These are phyloP conservation scores for Tagetes patula DNA, from an alignment of 129 eudicot genomes.

Conservation along the genomic window DNA sequence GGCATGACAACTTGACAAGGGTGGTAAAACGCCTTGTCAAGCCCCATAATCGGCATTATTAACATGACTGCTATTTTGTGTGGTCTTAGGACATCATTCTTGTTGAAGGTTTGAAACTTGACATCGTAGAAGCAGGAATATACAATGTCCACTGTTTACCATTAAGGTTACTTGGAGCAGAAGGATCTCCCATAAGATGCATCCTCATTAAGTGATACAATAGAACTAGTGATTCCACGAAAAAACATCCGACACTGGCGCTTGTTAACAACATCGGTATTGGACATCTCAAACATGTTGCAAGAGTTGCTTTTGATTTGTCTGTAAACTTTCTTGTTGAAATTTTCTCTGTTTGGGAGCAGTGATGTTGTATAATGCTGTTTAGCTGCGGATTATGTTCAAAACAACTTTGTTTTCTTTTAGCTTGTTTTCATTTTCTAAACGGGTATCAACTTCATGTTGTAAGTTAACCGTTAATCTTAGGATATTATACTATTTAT, in stretches of 20 bases:
- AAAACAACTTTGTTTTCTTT: neutral
- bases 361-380: neutral
- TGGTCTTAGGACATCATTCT: conserved; percentile 64
- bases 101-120: conserved; percentile 84
- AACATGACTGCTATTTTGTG: conserved; percentile 2
- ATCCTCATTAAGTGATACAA: conserved; percentile 58
- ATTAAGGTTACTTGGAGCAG: conserved; percentile 67
- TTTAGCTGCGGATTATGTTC: neutral
- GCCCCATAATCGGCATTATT: too few species aligned
- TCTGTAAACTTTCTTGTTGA: neutral
- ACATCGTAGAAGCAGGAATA: conserved; percentile 47
- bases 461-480: neutral
- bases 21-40: too few species aligned
- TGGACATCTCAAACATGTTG: neutral
- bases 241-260: neutral
- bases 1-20: too few species aligned
- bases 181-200: conserved; percentile 89
- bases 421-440: neutral
- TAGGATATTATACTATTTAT: too few species aligned
- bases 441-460: neutral
- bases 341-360: too few species aligned
- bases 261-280: too few species aligned
- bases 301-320: neutral
- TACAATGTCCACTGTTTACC: conserved; percentile 83
- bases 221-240: neutral